Conservation (phyloP, 2,329 filamentous ascomycete genomes). For the Elsinoe necatrix region DNA sequence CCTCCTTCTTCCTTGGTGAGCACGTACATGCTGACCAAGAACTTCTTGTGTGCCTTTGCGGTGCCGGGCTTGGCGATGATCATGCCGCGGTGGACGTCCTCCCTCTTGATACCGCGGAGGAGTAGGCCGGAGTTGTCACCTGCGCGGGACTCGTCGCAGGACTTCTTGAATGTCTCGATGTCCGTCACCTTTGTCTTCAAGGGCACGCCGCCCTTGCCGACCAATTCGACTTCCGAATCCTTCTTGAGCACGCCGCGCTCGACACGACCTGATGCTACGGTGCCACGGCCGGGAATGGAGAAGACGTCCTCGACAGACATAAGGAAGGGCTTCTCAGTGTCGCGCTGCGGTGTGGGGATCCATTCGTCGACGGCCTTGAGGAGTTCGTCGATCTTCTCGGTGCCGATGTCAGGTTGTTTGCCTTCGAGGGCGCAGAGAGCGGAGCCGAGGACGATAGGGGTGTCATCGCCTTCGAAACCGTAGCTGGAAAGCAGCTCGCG, state of each 20-base stretch:
- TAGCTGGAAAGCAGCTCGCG: slow-evolving; percentile 87
- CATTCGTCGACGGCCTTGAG: slow-evolving; percentile 82
- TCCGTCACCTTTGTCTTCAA: slow-evolving; percentile 99
- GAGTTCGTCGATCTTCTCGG: slow-evolving; percentile 82
- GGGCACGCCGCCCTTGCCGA: slow-evolving; percentile 70
- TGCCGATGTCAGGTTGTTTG: slow-evolving; percentile 78
- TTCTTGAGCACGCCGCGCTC: slow-evolving; percentile 92
- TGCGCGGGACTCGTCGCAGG: slow-evolving; percentile 88
- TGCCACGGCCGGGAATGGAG: slow-evolving; percentile 70
- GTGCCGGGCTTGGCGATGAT: slow-evolving; percentile 76
- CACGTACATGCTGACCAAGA: slow-evolving; percentile 93
- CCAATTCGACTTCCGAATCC: slow-evolving; percentile 87
- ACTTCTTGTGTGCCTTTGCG: slow-evolving; percentile 81
- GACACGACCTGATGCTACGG: slow-evolving; percentile 92
- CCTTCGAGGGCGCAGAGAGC: slow-evolving; percentile 88
- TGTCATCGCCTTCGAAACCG: slow-evolving; percentile 96
- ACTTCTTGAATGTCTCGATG: slow-evolving; percentile 99
- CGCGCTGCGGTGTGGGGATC: slow-evolving; percentile 92
- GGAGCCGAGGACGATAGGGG: slow-evolving; percentile 93
- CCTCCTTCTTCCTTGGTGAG: slow-evolving; percentile 97
- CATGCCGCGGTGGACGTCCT: slow-evolving; percentile 93
- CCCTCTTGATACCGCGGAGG: slow-evolving; percentile 89
- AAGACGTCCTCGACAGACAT: slow-evolving; percentile 80
- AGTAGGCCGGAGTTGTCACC: slow-evolving; percentile 98
- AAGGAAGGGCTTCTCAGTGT: slow-evolving; percentile 96